Evolutionary conservation across 805 yeast genomes (phyloP).

Genomic region (Kurtzmaniella cleridarum): DNA sequence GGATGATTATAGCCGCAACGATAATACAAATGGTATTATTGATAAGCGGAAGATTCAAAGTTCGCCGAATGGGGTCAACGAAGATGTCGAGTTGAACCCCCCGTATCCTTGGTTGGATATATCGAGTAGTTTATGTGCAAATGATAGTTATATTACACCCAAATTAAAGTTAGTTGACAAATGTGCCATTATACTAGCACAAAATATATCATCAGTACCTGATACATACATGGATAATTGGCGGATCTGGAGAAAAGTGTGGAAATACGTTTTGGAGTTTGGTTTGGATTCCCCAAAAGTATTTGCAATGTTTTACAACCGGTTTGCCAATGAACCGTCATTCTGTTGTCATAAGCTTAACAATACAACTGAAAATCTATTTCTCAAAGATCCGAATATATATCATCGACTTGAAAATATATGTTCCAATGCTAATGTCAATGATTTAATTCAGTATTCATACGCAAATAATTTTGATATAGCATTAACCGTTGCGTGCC

Average conservation of each 20-base stretch:
- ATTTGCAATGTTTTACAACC: constrained; percentile 22
- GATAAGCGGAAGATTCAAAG: too few relatives aligned
- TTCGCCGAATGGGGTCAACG: too few relatives aligned
- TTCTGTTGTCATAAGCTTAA: constrained; percentile 21
- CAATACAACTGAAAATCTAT: neutral
- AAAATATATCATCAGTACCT: constrained; percentile 12
- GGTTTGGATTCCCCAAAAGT: constrained; percentile 26
- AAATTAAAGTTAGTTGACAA: too few relatives aligned
- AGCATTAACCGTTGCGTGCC: neutral
- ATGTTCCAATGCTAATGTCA: constrained; percentile 22
- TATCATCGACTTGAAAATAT: constrained; percentile 32
- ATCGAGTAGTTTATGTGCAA: too few relatives aligned
- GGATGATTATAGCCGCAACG: too few relatives aligned
- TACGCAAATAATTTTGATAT: constrained; percentile 1
- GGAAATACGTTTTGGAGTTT: constrained; percentile 21
- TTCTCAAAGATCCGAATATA: neutral
- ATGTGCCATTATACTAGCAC: constrained; percentile 16
- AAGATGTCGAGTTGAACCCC: too few relatives aligned
- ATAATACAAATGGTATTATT: too few relatives aligned
- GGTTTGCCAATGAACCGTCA: constrained; percentile 10
- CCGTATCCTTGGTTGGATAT: too few relatives aligned
- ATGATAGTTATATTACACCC: too few relatives aligned
- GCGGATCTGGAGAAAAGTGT: constrained; percentile 25
- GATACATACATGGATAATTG: constrained; percentile 21
- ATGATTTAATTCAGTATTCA: constrained; percentile 16